Evolutionary conservation across 2,329 filamentous ascomycete species (phyloP).

Genomic region (Fusarium algeriense): DNA sequence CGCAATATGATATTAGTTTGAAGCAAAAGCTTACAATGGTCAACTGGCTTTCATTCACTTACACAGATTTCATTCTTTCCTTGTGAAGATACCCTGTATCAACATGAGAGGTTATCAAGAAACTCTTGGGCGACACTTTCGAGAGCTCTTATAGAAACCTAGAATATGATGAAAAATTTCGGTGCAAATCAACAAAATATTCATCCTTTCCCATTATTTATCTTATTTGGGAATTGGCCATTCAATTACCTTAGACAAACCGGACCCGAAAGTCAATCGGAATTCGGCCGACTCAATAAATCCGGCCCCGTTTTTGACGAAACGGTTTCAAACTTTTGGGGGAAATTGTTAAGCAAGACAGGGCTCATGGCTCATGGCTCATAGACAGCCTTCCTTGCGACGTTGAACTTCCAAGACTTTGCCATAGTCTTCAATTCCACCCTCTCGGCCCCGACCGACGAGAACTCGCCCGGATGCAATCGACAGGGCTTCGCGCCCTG

Average conservation of each 20-base stretch:
- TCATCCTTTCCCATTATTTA: background rate
- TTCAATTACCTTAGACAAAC: background rate
- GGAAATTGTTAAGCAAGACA: conserved; percentile 32
- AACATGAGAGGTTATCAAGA: background rate
- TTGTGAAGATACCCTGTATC: background rate
- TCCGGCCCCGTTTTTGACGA: conserved; percentile 17
- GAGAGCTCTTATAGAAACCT: background rate
- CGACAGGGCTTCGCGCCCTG: conserved; percentile 49
- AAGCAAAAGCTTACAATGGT: too few species aligned
- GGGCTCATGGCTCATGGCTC: conserved; percentile 11
- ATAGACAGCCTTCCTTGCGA: conserved; percentile 29
- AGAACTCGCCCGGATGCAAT: conserved; percentile 50
- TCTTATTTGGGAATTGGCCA: too few species aligned
- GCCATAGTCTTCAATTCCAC: background rate
- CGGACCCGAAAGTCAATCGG: conserved; percentile 12
- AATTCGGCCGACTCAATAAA: conserved; percentile 27
- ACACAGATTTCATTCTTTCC: background rate
- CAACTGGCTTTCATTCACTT: background rate
- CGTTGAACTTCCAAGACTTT: conserved; percentile 4
- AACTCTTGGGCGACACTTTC: background rate
- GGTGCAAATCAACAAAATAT: background rate
- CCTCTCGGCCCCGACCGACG: conserved; percentile 21
- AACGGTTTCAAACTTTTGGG: conserved; percentile 12
- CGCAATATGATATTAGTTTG: too few species aligned
- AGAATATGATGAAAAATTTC: background rate